These are phyloP conservation scores for Acacia melanoxylon DNA, from an alignment of 306 rosid genomes.

Conservation along the genomic window DNA sequence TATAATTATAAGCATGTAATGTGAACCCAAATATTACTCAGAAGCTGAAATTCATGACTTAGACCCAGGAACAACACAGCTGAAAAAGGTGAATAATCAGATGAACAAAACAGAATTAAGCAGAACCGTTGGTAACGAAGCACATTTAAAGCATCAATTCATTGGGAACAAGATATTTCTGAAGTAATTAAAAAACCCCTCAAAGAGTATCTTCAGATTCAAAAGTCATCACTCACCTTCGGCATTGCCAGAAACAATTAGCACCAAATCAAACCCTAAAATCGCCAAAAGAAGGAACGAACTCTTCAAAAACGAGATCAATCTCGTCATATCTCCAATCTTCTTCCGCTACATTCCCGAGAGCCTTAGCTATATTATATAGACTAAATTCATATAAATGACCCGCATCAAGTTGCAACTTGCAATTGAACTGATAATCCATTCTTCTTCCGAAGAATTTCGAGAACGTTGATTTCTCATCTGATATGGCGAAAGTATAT, in stretches of 20 bases:
- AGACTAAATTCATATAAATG: neutral
- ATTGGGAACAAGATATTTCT: conserved; percentile 15
- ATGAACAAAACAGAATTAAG: neutral
- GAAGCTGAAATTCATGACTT: neutral
- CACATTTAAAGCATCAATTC: conserved; percentile 22
- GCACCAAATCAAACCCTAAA: conserved; percentile 11
- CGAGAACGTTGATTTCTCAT: neutral
- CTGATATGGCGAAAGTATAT: neutral
- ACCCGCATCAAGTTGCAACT: neutral
- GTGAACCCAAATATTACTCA: neutral
- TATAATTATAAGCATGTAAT: too few relatives aligned
- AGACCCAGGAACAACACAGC: neutral
- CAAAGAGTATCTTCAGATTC: too few relatives aligned
- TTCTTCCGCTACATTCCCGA: neutral
- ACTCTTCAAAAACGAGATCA: conserved; percentile 19
- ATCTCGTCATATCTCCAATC: conserved; percentile 25
- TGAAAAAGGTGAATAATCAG: neutral
- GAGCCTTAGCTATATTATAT: neutral
- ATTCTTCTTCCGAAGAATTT: neutral
- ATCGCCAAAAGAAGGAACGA: conserved; percentile 12
- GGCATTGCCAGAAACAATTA: conserved; percentile 30
- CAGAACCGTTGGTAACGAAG: neutral
- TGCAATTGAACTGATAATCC: neutral
- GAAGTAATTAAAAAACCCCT: conserved; percentile 16
- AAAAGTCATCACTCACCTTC: conserved; percentile 32